Percentiles rank a stretch among this genome's conserved stretches.
Conservation (phyloP, 768 basidiomycete genomes). For the Naganishia onofrii region DNA sequence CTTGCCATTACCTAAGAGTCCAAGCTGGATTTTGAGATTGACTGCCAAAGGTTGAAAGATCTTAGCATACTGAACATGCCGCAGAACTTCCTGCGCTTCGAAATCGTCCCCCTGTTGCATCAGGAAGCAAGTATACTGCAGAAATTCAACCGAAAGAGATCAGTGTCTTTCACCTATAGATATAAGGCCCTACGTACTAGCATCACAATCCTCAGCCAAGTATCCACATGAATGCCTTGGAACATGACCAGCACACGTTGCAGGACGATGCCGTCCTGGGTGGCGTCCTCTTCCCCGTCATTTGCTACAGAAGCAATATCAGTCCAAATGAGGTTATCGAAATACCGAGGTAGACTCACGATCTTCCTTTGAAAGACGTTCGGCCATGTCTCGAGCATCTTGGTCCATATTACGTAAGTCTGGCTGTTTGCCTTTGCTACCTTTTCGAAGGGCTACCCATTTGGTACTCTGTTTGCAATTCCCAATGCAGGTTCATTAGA, state of each 20-base stretch:
- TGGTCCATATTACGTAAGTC: slow-evolving; percentile 16
- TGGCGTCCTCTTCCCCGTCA: slow-evolving; percentile 32
- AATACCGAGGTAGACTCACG: not conserved
- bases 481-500: not conserved
- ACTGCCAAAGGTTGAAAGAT: slow-evolving; percentile 30
- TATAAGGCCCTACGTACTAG: slow-evolving; percentile 59
- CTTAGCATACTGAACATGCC: slow-evolving; percentile 46
- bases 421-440: not conserved
- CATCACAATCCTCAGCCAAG: slow-evolving; percentile 81
- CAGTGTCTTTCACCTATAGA: not conserved
- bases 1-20: slow-evolving; percentile 65
- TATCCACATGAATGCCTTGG: slow-evolving; percentile 74
- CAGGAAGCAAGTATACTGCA: slow-evolving; percentile 49
- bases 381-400: slow-evolving; percentile 24
- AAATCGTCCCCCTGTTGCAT: slow-evolving; percentile 50
- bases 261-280: slow-evolving; percentile 28
- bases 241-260: slow-evolving; percentile 62
- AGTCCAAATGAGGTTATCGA: not conserved
- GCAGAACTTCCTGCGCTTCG: slow-evolving; percentile 45
- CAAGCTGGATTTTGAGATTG: slow-evolving; percentile 63
- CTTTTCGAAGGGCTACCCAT: slow-evolving; percentile 18
- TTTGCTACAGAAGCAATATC: not conserved
- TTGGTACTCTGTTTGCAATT: slow-evolving; percentile 16
- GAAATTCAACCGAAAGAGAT: not conserved
- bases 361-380: slow-evolving; percentile 9